These are phyloP conservation scores for Mycena polygramma DNA, from an alignment of 768 basidiomycete genomes.

Conservation along the genomic window DNA sequence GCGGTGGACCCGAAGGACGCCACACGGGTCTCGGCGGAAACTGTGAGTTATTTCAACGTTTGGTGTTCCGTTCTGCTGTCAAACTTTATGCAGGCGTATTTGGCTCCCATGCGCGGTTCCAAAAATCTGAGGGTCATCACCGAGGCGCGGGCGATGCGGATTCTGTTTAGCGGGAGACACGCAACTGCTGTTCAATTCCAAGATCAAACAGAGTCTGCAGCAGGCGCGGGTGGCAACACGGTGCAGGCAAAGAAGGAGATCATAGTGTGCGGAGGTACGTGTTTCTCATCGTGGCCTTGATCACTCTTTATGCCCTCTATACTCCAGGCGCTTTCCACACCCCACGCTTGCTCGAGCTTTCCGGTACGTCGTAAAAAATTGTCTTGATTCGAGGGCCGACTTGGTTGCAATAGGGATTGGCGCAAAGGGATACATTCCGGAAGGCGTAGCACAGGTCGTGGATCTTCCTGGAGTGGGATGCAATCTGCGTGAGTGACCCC, in stretches of 20 bases:
- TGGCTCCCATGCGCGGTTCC: background rate
- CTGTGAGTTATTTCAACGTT: background rate
- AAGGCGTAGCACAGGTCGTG: background rate
- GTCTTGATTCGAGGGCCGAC: background rate
- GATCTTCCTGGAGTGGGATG: slow-evolving; percentile 16
- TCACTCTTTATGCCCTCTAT: too few species aligned
- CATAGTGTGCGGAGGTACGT: slow-evolving; percentile 15
- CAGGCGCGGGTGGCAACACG: background rate
- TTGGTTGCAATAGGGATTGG: slow-evolving; percentile 9
- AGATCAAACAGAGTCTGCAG: background rate
- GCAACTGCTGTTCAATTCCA: background rate
- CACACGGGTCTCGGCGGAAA: slow-evolving; percentile 6
- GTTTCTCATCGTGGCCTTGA: too few species aligned
- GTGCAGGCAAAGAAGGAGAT: slow-evolving; percentile 13
- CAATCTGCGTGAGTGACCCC: slow-evolving; percentile 12
- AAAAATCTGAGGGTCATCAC: background rate
- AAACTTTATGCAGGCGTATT: background rate
- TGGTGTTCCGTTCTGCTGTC: too few species aligned
- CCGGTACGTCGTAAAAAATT: background rate
- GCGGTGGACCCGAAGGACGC: background rate
- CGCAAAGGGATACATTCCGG: background rate
- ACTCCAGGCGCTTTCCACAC: slow-evolving; percentile 8
- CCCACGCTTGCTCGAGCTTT: slow-evolving; percentile 12
- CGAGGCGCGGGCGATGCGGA: background rate
- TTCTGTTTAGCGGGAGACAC: background rate